Evolutionary conservation across 2,329 filamentous ascomycete species (phyloP).

Genomic region (Ambrosiella xylebori): DNA sequence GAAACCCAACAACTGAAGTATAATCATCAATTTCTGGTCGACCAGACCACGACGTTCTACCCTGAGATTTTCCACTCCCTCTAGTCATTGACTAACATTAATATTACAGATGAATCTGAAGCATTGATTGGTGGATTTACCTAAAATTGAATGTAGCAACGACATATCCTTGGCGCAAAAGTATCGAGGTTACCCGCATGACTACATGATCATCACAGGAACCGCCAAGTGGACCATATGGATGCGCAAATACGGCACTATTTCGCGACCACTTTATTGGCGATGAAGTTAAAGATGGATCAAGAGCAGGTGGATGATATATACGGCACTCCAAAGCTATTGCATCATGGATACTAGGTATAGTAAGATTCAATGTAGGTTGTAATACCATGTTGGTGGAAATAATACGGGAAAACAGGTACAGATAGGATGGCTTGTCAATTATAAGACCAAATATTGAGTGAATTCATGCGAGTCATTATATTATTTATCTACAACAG

Average conservation of each 20-base stretch:
- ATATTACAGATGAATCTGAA: neutral
- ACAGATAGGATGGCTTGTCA: no score
- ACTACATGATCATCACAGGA: constrained; percentile 71
- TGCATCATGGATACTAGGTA: constrained; percentile 56
- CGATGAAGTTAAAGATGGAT: constrained; percentile 18
- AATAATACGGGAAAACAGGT: neutral
- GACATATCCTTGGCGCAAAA: constrained; percentile 54
- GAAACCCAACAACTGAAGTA: constrained; percentile 62
- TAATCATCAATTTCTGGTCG: constrained; percentile 72
- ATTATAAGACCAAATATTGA: no score
- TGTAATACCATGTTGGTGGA: no score
- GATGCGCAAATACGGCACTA: constrained; percentile 61
- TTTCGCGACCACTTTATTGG: constrained; percentile 28
- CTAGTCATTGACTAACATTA: constrained; percentile 26
- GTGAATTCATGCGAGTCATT: no score
- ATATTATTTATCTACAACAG: no score
- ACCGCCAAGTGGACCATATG: constrained; percentile 77
- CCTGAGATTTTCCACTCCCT: constrained; percentile 57
- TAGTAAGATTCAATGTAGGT: neutral
- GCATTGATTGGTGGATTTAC: constrained; percentile 18
- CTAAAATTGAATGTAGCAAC: constrained; percentile 88
- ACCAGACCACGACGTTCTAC: constrained; percentile 74
- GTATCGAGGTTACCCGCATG: constrained; percentile 40
- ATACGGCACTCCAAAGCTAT: constrained; percentile 62
- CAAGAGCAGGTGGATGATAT: constrained; percentile 47